Base-by-base conservation (phyloP, 257 asterid species). In the Nicotiana knightiana region DNA sequence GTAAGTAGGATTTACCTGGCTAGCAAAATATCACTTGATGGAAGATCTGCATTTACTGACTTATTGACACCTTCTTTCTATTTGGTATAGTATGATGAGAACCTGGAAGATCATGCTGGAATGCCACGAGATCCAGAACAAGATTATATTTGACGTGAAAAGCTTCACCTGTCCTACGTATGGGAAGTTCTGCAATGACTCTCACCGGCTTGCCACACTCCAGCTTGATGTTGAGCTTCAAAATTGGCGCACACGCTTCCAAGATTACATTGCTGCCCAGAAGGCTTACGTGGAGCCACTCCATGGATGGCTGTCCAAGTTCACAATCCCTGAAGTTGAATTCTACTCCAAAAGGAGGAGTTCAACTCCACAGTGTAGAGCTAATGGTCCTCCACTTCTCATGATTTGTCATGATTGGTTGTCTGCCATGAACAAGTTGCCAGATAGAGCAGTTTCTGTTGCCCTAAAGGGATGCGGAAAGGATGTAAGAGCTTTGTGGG, bases 51-150 rank as follows among this genome's bases (percentile, higher is more conserved):
- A 57, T 62, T 62, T 15, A 37, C 39, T 4, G 18, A 21, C 16
- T 39, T 58, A 21, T 24, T 58, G 33, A 53, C 8, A 64, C 21
- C 13, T 67, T 80, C 57, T 65, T 71, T 43, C 65, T 67, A 21
- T 75, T 83, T 73, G 30, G 81, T 90, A 90, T 95, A 94, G 99
- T 21, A 87, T 94, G 97, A 88, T 87, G 87, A 87, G 85, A 79
- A 89, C 93, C 80, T 96, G 98, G 99, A 90, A 87, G 78, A 77
- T 86, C 9, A 92, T 96, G 95, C 54, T 89, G 90, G 98, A 92
- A 73, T 91, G 92, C 9, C 98, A 96, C 24, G 97, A 94, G 84
- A 93, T 96, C 88, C 99, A 96, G 92, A 90, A 87, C 28, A 96
- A 91, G 89, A 92, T 96, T 75, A 93, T 96, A 83, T 88, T 86